Evolutionary conservation across 306 rosid species (phyloP).

Genomic region (Phaseolus lunatus): DNA sequence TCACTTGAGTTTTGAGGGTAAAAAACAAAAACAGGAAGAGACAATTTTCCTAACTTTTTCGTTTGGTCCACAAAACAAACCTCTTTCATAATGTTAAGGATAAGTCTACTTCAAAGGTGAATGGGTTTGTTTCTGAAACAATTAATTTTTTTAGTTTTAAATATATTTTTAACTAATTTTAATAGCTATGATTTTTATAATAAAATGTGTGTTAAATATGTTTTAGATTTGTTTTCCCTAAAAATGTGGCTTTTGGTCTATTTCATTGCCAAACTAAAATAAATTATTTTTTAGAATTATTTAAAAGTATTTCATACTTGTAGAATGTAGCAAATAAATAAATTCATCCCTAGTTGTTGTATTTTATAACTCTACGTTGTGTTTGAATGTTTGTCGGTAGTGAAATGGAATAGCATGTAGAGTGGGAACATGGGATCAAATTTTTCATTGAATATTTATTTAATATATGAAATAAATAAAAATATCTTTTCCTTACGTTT

Average conservation of each 20-base stretch:
- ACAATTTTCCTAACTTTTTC: slow-evolving; percentile 7
- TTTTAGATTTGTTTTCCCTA: too few relatives aligned
- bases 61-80: background rate
- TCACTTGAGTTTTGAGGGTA: background rate
- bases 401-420: background rate
- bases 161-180: background rate
- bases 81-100: slow-evolving; percentile 25
- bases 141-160: background rate
- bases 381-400: background rate
- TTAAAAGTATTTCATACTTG: background rate
- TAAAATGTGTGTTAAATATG: background rate
- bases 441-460: background rate
- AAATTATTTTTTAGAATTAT: background rate
- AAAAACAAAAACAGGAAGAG: background rate
- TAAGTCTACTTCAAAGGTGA: background rate
- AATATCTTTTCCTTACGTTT: too few relatives aligned
- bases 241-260: background rate
- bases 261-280: background rate
- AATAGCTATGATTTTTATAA: background rate
- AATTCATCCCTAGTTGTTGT: background rate
- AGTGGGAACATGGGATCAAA: background rate
- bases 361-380: background rate
- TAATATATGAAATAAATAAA: background rate
- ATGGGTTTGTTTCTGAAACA: background rate
- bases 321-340: slow-evolving; percentile 3